These are phyloP conservation scores for Fallopia convolvulus DNA, from an alignment of 148 eudicot species.

Conservation along the genomic window DNA sequence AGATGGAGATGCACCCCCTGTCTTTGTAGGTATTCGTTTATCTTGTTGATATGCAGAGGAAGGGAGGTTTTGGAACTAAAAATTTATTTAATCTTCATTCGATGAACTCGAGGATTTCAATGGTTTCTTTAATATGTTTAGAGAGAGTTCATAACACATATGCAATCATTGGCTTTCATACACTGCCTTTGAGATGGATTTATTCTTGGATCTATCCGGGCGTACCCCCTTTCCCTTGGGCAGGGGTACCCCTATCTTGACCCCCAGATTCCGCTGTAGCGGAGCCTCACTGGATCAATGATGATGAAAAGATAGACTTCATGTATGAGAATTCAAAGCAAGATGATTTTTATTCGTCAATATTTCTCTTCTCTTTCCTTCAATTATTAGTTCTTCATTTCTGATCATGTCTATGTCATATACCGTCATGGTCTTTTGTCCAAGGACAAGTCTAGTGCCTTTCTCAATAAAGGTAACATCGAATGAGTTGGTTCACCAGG, in stretches of 20 bases:
- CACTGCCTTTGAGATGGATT: no score
- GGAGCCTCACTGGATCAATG: no score
- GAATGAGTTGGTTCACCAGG: background rate
- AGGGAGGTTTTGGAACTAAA: background rate
- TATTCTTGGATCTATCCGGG: no score
- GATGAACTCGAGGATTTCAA: conserved; percentile 2
- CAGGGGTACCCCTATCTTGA: no score
- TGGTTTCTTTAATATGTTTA: background rate
- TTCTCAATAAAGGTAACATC: background rate
- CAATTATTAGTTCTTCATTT: background rate
- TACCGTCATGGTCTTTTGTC: background rate
- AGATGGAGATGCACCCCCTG: conserved; percentile 98
- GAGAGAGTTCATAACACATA: background rate
- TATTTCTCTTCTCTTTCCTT: background rate
- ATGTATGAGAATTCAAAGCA: background rate
- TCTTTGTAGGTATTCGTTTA: conserved; percentile 82
- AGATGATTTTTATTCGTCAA: background rate
- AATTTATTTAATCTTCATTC: background rate
- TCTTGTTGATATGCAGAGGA: background rate
- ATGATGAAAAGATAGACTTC: background rate
- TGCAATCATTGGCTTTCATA: no score
- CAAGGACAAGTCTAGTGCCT: background rate
- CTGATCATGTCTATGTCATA: background rate
- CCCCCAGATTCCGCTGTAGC: no score
- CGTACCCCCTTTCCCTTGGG: no score